Percentiles rank a stretch among this genome's conserved stretches.
phyloP scores from a whole-genome alignment of 768 basidiomycete genomes.

The Suillus brevipes region DNA sequence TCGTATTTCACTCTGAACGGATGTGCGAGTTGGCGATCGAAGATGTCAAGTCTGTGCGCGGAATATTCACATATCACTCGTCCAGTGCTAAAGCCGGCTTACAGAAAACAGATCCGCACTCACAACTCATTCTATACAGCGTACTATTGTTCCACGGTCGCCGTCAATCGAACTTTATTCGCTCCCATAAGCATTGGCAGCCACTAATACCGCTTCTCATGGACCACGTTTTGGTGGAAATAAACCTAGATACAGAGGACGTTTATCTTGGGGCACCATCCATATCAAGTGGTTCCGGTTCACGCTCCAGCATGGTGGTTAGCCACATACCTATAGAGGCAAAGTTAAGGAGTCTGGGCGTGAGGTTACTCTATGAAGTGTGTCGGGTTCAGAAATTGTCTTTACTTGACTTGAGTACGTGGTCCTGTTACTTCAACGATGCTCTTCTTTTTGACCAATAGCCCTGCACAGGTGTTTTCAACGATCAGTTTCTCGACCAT shows the following conservation, averaged over 20 bases:
- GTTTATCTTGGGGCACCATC: constrained; percentile 45
- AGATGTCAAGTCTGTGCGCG: constrained; percentile 64
- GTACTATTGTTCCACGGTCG: constrained; percentile 77
- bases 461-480: constrained; percentile 62
- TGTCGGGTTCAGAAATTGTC: constrained; percentile 87
- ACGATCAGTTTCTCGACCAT: constrained; percentile 81
- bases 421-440: not conserved
- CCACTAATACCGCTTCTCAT: constrained; percentile 79
- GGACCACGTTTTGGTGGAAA: constrained; percentile 80
- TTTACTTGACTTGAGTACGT: constrained; percentile 75
- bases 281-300: constrained; percentile 25
- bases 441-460: constrained; percentile 13
- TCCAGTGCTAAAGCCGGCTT: constrained; percentile 10
- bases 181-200: constrained; percentile 82
- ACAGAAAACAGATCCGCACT: constrained; percentile 84
- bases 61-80: not conserved
- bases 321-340: constrained; percentile 76
- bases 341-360: constrained; percentile 69
- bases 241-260: constrained; percentile 74
- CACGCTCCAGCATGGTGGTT: constrained; percentile 41
- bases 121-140: constrained; percentile 75
- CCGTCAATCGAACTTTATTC: constrained; percentile 66
- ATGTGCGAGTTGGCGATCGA: constrained; percentile 81
- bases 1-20: constrained; percentile 86
- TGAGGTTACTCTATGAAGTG: constrained; percentile 86